Evolutionary conservation across 768 basidiomycete genomes (phyloP).

Genomic region (Tremella yokohamensis): DNA sequence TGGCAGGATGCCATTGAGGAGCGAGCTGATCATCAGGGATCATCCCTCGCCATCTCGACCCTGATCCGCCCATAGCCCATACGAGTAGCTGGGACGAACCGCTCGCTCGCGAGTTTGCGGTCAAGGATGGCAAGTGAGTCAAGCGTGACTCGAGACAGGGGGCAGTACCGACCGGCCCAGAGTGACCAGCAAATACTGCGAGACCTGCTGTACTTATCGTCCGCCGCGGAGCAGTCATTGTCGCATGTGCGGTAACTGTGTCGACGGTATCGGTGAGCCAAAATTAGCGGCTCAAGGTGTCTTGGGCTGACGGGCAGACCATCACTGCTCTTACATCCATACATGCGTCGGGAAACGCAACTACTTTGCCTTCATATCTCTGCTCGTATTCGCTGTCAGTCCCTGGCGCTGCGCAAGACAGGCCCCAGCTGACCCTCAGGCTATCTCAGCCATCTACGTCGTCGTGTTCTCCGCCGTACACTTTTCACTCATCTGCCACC

Average conservation of each 20-base stretch:
- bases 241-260: conserved; percentile 97
- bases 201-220: conserved; percentile 86
- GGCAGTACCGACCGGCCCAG: conserved; percentile 52
- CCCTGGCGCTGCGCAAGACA: background rate
- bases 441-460: conserved; percentile 68
- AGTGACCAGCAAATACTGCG: conserved; percentile 87
- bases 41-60: conserved; percentile 80
- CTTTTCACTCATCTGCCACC: conserved; percentile 64
- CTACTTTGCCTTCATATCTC: conserved; percentile 85
- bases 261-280: conserved; percentile 91
- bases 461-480: conserved; percentile 81
- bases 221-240: conserved; percentile 94
- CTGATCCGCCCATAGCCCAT: conserved; percentile 69
- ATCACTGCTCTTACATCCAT: conserved; percentile 62
- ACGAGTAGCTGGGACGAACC: conserved; percentile 58
- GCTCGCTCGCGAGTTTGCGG: conserved; percentile 69
- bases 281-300: conserved; percentile 60
- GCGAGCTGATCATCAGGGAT: conserved; percentile 79
- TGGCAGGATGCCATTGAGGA: conserved; percentile 6
- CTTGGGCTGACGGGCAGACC: conserved; percentile 30
- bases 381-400: conserved; percentile 73
- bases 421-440: conserved; percentile 53
- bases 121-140: conserved; percentile 71
- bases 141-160: background rate
- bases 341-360: conserved; percentile 94